Evolutionary conservation across 2,329 filamentous ascomycete genomes (phyloP), one percentile per base, ranked within the genome.

Genomic region (Epichloe sylvatica): DNA sequence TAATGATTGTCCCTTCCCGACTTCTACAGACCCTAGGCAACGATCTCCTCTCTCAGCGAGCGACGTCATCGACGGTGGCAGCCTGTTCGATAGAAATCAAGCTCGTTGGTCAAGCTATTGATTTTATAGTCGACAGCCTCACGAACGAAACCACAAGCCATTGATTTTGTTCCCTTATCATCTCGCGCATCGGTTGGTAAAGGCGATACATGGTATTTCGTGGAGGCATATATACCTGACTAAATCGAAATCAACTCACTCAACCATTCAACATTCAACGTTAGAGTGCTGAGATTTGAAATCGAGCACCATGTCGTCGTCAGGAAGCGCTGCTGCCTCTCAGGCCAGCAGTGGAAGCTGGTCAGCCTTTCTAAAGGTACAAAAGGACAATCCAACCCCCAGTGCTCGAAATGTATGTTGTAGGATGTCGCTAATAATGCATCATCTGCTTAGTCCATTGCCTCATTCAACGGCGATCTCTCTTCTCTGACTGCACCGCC

Each of bases 401-500:
- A 42, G 13, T 19, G n/a, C 38, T 33, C 23, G 19, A 41, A 33
- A 6, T 13, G 13, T 19, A 30, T 19, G 6, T 7, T n/a, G 8
- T 54, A n/a, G 23, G 44, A 40, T 51, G 36, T 48, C 38, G 19
- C 51, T 52, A 34, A 47, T 30, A 11, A 2, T n/a, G 41, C 11
- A 19, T 21, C 8, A 11, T 41, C 3, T 9, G 23, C 46, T 30
- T 50, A 79, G 76, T 88, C 84, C 45, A 85, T 90, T 62, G 82
- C 84, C 48, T 86, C 83, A 4, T 91, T 90, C 72, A 86, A 84
- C 61, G 86, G 86, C 59, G 86, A 91, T 65, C 76, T 90, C 51
- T 84, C 85, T 35, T 87, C 84, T 53, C 71, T 91, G 60, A 90
- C 86, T 36, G 86, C 86, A 38, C 86, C 86, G 49, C 86, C 86